Percentiles rank a stretch among this genome's conserved stretches.
These are phyloP conservation scores for Amyloporia xantha DNA, from an alignment of 768 basidiomycete species.

Conservation along the genomic window DNA sequence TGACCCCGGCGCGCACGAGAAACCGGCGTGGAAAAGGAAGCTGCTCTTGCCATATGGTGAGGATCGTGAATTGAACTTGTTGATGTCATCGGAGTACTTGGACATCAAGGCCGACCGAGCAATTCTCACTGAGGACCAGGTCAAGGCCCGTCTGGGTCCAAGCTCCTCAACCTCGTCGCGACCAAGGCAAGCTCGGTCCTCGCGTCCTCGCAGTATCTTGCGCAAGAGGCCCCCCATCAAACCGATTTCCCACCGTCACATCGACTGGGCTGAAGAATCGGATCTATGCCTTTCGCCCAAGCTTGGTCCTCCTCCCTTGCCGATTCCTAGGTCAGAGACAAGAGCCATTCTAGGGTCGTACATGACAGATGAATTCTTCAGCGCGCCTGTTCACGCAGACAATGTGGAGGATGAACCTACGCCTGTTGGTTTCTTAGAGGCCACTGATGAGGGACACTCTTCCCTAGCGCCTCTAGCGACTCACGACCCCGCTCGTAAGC, in stretches of 20 bases:
- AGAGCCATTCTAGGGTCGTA: conserved; percentile 1
- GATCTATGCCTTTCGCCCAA: conserved; percentile 6
- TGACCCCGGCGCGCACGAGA: background rate
- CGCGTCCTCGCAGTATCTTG: conserved; percentile 6
- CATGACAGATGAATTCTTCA: too few relatives aligned
- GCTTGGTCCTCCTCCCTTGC: background rate
- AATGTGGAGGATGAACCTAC: background rate
- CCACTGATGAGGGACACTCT: background rate
- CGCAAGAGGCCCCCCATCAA: conserved; percentile 3
- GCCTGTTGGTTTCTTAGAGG: background rate
- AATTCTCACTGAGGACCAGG: background rate
- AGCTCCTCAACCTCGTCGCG: background rate
- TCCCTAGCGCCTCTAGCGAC: background rate
- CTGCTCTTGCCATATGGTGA: conserved; percentile 1
- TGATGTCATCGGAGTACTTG: background rate
- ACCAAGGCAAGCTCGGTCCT: too few relatives aligned
- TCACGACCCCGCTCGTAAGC: background rate
- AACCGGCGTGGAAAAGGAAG: conserved; percentile 3
- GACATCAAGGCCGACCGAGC: background rate
- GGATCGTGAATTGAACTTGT: conserved; percentile 1
- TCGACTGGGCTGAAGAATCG: background rate
- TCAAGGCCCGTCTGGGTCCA: background rate
- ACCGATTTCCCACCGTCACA: background rate
- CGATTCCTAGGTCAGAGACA: background rate
- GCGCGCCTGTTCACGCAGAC: background rate